Conservation (phyloP, 495 filamentous ascomycete genomes). For the Aspergillus affinis region DNA sequence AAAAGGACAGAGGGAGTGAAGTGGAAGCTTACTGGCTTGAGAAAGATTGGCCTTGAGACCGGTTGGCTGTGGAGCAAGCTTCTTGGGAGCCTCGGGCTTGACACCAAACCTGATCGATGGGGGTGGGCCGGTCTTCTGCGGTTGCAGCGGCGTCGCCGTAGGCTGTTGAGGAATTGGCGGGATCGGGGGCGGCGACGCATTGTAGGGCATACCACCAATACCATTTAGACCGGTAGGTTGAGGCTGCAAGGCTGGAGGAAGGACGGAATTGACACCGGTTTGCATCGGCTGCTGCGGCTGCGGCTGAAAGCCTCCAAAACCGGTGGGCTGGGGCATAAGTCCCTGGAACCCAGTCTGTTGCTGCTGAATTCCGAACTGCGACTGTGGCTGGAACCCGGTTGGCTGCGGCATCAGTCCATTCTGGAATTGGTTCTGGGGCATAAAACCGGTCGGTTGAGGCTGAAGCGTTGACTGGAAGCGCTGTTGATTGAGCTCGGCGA, state of each 20-base stretch:
- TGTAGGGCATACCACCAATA: conserved; percentile 46
- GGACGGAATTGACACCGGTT: conserved; percentile 46
- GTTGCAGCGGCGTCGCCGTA: conserved; percentile 60
- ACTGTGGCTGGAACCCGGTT: conserved; percentile 51
- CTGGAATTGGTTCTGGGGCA: conserved; percentile 50
- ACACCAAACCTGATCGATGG: conserved; percentile 90
- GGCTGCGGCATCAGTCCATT: conserved; percentile 51
- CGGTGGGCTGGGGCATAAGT: conserved; percentile 63
- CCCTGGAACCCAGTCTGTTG: conserved; percentile 57
- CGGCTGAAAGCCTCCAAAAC: conserved; percentile 50
- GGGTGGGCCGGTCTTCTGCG: conserved; percentile 92
- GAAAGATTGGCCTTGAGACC: conserved; percentile 85
- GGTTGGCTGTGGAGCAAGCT: conserved; percentile 83
- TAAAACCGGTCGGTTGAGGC: conserved; percentile 57
- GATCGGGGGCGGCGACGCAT: conserved; percentile 36
- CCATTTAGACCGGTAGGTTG: conserved; percentile 61
- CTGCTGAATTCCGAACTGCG: conserved; percentile 53
- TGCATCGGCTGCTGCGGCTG: conserved; percentile 52
- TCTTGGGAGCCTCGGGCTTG: conserved; percentile 61
- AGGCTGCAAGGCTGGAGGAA: conserved; percentile 46
- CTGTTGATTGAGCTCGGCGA: conserved; percentile 68
- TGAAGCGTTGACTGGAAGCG: conserved; percentile 55
- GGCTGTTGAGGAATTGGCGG: conserved; percentile 51
- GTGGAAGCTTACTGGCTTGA: conserved; percentile 84
- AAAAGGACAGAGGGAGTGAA: conserved; percentile 6